These are phyloP conservation scores for Magnolia sinica DNA, from an alignment of 164 flowering plant genomes.

Conservation along the genomic window DNA sequence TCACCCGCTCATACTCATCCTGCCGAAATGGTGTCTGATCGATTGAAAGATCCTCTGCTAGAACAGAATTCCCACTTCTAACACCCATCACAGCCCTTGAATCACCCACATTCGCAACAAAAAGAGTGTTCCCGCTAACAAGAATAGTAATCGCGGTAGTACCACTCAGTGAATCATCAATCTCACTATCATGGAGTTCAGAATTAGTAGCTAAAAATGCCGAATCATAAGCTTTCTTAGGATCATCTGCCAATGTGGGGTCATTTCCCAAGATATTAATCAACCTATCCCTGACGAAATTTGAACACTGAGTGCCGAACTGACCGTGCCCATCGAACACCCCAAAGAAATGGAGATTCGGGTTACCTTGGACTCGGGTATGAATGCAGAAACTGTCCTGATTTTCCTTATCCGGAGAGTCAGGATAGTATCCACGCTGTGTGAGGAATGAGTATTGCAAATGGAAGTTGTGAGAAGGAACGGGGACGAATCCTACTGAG, in stretches of 20 bases:
- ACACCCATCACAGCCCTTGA: conserved; percentile 86
- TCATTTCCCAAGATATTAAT: conserved; percentile 60
- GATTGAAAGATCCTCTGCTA: conserved; percentile 65
- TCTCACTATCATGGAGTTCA: conserved; percentile 66
- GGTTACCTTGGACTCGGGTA: conserved; percentile 74
- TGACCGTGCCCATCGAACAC: conserved; percentile 98
- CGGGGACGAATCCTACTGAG: conserved; percentile 43
- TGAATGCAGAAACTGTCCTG: conserved; percentile 81
- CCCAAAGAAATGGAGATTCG: conserved; percentile 90
- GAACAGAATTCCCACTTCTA: conserved; percentile 45
- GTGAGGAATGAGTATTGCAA: conserved; percentile 67
- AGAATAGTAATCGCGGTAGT: conserved; percentile 93
- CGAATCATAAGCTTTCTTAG: conserved; percentile 59
- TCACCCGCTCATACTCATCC: conserved; percentile 88
- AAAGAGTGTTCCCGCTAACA: conserved; percentile 61
- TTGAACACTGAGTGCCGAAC: conserved; percentile 74
- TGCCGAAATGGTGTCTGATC: conserved; percentile 94
- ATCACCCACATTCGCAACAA: conserved; percentile 94
- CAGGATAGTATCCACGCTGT: conserved; percentile 89
- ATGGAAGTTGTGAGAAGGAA: conserved; percentile 65
- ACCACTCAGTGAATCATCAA: conserved; percentile 96
- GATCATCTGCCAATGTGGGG: conserved; percentile 57
- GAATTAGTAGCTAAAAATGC: conserved; percentile 60
- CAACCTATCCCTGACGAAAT: conserved; percentile 68
- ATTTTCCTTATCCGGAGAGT: conserved; percentile 78